Conservation (phyloP, 352 stramenopile species). For the Pythium aristosporum region DNA sequence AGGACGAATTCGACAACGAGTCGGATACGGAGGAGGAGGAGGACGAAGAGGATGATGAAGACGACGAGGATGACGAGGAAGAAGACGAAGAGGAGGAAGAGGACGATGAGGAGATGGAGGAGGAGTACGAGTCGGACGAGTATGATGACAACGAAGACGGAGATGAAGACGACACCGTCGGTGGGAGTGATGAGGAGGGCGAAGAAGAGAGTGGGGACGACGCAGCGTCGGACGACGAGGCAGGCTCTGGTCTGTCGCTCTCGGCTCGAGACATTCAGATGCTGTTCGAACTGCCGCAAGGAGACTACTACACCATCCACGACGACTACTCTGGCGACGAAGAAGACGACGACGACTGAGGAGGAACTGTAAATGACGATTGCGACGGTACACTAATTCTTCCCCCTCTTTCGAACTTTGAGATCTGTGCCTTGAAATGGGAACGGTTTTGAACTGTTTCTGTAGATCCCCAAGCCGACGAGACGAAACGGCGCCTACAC, state of each 20-base stretch:
- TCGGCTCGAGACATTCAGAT: slow-evolving; percentile 55
- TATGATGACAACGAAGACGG: slow-evolving; percentile 48
- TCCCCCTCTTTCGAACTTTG: neutral
- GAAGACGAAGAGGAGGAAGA: slow-evolving; percentile 51
- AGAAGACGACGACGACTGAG: slow-evolving; percentile 45
- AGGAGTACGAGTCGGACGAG: slow-evolving; percentile 52
- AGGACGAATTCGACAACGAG: slow-evolving; percentile 80
- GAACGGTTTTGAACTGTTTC: neutral
- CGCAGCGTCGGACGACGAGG: slow-evolving; percentile 19
- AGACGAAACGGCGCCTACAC: slow-evolving; percentile 15
- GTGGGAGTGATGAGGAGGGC: slow-evolving; percentile 31
- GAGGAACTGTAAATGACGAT: slow-evolving; percentile 18
- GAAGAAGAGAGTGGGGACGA: slow-evolving; percentile 34
- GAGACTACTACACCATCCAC: slow-evolving; percentile 69
- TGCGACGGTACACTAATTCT: slow-evolving; percentile 26
- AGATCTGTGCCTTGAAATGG: neutral
- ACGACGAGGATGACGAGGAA: slow-evolving; percentile 47
- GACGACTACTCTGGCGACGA: slow-evolving; percentile 78
- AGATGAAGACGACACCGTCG: slow-evolving; percentile 28
- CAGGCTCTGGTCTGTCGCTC: slow-evolving; percentile 7
- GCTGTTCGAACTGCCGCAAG: slow-evolving; percentile 71
- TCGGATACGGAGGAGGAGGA: slow-evolving; percentile 43
- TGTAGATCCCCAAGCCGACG: neutral
- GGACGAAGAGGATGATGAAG: slow-evolving; percentile 41
- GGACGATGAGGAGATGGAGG: slow-evolving; percentile 39